phyloP scores from a whole-genome alignment of 306 rosid genomes.

The Styphnolobium japonicum region DNA sequence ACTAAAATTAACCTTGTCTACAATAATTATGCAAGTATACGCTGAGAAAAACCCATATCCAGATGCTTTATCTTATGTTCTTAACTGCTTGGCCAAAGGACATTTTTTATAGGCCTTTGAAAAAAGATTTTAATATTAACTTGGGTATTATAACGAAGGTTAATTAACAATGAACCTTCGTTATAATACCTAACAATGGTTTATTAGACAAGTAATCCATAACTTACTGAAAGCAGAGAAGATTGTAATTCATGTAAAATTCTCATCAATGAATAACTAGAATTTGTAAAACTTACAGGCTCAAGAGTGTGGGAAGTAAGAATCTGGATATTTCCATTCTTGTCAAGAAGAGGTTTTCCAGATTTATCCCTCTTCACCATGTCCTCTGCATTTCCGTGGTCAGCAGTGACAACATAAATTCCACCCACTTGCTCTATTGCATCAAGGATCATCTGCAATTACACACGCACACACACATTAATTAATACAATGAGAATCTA shows the following conservation, averaged over 20 bases:
- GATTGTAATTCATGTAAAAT: background rate
- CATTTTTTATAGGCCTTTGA: background rate
- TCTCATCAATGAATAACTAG: background rate
- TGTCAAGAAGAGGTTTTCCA: conserved; percentile 77
- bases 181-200: background rate
- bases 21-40: background rate
- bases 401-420: conserved; percentile 95
- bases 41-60: background rate
- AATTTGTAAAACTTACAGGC: conserved; percentile 63
- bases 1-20: background rate
- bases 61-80: background rate
- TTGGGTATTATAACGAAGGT: too few relatives aligned
- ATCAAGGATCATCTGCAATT: conserved; percentile 82
- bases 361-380: conserved; percentile 94
- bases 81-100: background rate
- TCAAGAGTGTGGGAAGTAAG: conserved; percentile 96
- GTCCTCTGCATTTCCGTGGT: conserved; percentile 98
- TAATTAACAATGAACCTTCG: background rate
- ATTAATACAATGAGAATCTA: background rate
- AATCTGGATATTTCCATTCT: conserved; percentile 82
- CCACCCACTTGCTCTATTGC: conserved; percentile 95
- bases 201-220: background rate
- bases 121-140: background rate
- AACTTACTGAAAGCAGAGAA: background rate
- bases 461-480: background rate